Conservation (phyloP, 768 basidiomycete species). For the Lentinula detonsa region DNA sequence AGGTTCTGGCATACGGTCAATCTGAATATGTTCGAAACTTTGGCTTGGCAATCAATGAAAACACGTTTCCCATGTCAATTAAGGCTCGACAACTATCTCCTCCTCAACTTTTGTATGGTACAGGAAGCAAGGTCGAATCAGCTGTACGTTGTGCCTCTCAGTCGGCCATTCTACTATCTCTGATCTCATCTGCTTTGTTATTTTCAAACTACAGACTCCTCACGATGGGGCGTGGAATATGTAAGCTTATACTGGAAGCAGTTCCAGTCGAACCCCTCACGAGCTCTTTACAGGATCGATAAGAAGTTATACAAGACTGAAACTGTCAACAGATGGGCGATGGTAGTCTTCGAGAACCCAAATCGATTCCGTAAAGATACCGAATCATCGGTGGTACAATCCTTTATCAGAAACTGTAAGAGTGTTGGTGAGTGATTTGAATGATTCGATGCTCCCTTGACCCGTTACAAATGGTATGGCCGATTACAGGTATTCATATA, state of each 20-base stretch:
- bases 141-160: slow-evolving; percentile 29
- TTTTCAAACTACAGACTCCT: slow-evolving; percentile 21
- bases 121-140: slow-evolving; percentile 27
- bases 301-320: slow-evolving; percentile 41
- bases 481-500: neutral
- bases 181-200: neutral
- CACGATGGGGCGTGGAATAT: slow-evolving; percentile 49
- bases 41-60: slow-evolving; percentile 29
- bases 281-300: slow-evolving; percentile 30
- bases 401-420: slow-evolving; percentile 27
- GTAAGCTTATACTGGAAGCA: slow-evolving; percentile 20
- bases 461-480: neutral
- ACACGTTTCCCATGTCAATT: slow-evolving; percentile 26
- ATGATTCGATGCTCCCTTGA: too few relatives aligned
- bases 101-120: slow-evolving; percentile 46
- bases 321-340: slow-evolving; percentile 36
- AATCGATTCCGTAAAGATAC: slow-evolving; percentile 34
- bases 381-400: slow-evolving; percentile 32
- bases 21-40: slow-evolving; percentile 38
- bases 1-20: slow-evolving; percentile 35
- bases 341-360: slow-evolving; percentile 45
- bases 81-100: slow-evolving; percentile 39
- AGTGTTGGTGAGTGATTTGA: neutral
- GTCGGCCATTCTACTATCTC: too few relatives aligned
- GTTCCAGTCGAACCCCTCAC: neutral